Evolutionary conservation across 495 filamentous ascomycete species (phyloP).

Genomic region (Collariella sp.): DNA sequence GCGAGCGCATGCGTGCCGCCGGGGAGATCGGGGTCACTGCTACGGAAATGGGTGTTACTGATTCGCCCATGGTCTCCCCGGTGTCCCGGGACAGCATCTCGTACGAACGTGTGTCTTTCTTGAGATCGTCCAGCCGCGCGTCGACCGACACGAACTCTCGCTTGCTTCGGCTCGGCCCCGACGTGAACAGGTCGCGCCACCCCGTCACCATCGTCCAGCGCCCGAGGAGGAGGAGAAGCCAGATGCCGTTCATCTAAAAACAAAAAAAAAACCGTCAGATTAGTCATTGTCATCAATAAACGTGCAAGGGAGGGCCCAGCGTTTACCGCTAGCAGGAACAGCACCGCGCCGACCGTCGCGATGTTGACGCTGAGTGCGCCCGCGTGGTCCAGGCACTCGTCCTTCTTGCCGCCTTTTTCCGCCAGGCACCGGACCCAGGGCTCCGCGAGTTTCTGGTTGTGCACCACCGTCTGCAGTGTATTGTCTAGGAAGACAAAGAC

Average conservation of each 20-base stretch:
- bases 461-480: slow-evolving; percentile 46
- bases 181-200: slow-evolving; percentile 61
- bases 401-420: slow-evolving; percentile 49
- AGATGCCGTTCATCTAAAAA: slow-evolving; percentile 67
- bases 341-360: slow-evolving; percentile 67
- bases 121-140: slow-evolving; percentile 52
- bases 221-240: slow-evolving; percentile 71
- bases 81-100: slow-evolving; percentile 66
- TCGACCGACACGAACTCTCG: slow-evolving; percentile 84
- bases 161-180: slow-evolving; percentile 35
- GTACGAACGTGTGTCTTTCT: slow-evolving; percentile 61
- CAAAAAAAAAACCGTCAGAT: slow-evolving; percentile 10
- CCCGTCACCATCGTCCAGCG: slow-evolving; percentile 74
- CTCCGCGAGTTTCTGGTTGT: slow-evolving; percentile 44
- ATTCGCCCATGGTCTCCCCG: slow-evolving; percentile 35
- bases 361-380: slow-evolving; percentile 55
- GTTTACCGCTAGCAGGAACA: slow-evolving; percentile 72
- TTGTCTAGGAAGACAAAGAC: slow-evolving; percentile 82
- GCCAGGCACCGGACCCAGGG: slow-evolving; percentile 67
- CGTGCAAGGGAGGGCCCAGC: neutral
- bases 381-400: slow-evolving; percentile 53
- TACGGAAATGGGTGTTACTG: slow-evolving; percentile 32
- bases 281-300: neutral
- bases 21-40: slow-evolving; percentile 41
- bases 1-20: slow-evolving; percentile 27